A percentile compares a stretch with the other conserved stretches of the same genome.
Conservation (phyloP, 169 alveolate genomes). For the Plasmodium sp. region DNA sequence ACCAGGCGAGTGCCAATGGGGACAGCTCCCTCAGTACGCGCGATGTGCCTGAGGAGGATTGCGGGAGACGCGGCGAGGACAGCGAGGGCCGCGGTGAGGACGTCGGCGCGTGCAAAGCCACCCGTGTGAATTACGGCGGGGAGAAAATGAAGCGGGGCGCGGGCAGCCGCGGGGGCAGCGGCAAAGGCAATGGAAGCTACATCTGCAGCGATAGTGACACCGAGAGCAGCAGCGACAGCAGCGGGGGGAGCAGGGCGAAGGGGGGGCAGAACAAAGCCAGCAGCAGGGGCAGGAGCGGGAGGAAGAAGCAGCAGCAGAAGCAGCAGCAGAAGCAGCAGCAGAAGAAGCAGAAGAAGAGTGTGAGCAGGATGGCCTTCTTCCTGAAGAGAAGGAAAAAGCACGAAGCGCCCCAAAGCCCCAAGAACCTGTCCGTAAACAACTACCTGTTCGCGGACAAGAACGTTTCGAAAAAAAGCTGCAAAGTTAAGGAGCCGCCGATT, state of each 20-base stretch:
- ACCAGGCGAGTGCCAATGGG: background rate
- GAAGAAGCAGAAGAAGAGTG: background rate
- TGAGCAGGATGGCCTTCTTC: background rate
- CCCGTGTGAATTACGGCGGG: background rate
- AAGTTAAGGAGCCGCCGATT: background rate
- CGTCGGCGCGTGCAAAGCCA: background rate
- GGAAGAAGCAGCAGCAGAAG: background rate
- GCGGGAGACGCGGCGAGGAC: too few relatives aligned
- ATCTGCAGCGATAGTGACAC: background rate
- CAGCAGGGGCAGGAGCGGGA: background rate
- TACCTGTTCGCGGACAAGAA: conserved; percentile 7
- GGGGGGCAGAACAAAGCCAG: background rate
- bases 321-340: background rate
- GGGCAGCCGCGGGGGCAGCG: background rate
- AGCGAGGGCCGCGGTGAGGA: background rate
- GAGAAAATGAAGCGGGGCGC: background rate
- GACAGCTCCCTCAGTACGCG: background rate
- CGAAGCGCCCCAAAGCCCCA: background rate
- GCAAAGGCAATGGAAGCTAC: background rate
- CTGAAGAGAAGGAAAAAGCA: background rate
- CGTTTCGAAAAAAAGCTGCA: background rate
- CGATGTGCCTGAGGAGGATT: background rate
- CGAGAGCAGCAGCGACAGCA: background rate
- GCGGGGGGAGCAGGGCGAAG: background rate
- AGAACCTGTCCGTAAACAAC: background rate